Base-by-base conservation (phyloP, 495 filamentous ascomycete species). In the Cercophora newfieldiana region DNA sequence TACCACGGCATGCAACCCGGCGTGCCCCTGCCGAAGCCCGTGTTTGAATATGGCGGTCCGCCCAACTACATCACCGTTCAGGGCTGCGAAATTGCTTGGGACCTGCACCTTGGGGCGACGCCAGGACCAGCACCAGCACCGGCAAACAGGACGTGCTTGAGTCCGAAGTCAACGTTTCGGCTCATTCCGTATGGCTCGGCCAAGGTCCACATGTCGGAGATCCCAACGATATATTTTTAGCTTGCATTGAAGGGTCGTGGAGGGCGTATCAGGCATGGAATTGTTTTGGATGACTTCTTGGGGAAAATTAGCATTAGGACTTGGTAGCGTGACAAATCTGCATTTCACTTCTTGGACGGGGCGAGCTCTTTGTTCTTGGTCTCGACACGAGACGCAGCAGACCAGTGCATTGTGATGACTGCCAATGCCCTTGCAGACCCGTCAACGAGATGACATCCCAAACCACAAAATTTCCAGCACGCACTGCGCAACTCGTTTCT, bases 151-250 rank as follows among this genome's bases (percentile, higher is more conserved):
- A 72, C 67, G 16, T 72, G 69, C 22, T 3, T 69, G 16, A 63
- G 54, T 24, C 64, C 16, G 53, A 77, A 59, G 69, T 78, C 66
- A 69, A 75, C 29, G 75, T 81, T 74, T 56, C 78, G 69, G 37
- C 69, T 89, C 28, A 78, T 83, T 63, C 87, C 87, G 26, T 87
- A 86, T 72, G 86, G 82, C 4, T 80, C 78, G 66, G 81, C 83
- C 55, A 87, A 87, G 76, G 66, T 86, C 54, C 85, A 86, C 72
- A 87, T 88, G 79, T 81, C 82, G 14, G 83, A 88, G 66, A 71
- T 89, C 61, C 86, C 87, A 10, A 29, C 67, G 57, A 26, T 74
- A 0, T 65, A 22, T 44, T 47, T 22, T 48, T 57, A 47, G 50
- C n/a, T 53, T 24, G 19, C 50, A 53, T 53, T 22, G 2, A 8